Evolutionary conservation across 257 asterid genomes (phyloP).

Genomic region (Fraxinus cuspidata): DNA sequence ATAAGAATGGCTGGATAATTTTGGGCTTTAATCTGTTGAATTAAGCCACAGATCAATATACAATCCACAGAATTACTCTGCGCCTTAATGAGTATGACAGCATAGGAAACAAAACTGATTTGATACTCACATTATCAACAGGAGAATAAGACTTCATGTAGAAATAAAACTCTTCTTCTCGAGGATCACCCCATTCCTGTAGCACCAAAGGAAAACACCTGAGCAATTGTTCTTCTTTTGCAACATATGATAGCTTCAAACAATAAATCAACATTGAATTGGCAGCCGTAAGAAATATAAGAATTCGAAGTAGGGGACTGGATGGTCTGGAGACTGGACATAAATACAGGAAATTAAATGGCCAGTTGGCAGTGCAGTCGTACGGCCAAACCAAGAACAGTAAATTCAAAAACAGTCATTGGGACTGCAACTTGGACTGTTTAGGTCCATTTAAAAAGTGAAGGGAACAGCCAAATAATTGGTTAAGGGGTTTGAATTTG

Average conservation of each 20-base stretch:
- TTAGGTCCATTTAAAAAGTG: constrained; percentile 1
- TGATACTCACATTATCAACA: constrained; percentile 75
- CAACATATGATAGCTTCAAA: not conserved
- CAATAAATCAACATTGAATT: constrained; percentile 13
- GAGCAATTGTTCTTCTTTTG: not conserved
- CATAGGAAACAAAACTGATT: constrained; percentile 17
- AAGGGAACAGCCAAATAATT: not conserved
- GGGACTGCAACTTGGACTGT: not conserved
- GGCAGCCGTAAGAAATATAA: constrained; percentile 11
- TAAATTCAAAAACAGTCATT: constrained; percentile 8
- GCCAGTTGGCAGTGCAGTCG: not conserved
- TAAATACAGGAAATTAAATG: not conserved
- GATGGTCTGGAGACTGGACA: not conserved
- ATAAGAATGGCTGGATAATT: constrained; percentile 83
- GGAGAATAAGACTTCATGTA: constrained; percentile 96
- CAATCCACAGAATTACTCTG: constrained; percentile 12
- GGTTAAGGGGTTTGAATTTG: not conserved
- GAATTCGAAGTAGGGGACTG: constrained; percentile 5
- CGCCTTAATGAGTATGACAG: constrained; percentile 4
- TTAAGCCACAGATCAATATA: constrained; percentile 22
- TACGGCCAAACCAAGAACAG: constrained; percentile 4
- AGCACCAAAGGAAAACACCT: constrained; percentile 19
- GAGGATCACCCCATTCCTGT: constrained; percentile 99
- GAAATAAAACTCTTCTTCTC: constrained; percentile 81
- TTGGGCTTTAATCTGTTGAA: constrained; percentile 65